Conservation (phyloP, 2,329 filamentous ascomycete species). For the Aphanocladium album region DNA sequence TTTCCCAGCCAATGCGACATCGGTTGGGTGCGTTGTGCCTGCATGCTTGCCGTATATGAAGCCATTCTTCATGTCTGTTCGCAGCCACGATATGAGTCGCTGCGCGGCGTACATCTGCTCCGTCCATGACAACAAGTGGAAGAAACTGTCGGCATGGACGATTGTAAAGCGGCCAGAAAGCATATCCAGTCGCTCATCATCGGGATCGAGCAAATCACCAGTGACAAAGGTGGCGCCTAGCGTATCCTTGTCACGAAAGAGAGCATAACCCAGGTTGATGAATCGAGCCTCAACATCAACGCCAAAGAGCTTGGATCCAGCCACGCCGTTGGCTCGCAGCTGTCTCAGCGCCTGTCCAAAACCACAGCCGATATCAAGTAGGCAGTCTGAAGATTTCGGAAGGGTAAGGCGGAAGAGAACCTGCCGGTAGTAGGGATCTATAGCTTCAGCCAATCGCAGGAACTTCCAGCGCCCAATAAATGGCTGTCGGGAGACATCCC, state of each 20-base stretch:
- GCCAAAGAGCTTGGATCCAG: conserved; percentile 43
- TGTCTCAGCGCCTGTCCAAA: conserved; percentile 47
- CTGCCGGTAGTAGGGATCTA: conserved; percentile 38
- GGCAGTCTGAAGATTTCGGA: conserved; percentile 32
- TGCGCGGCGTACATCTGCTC: conserved; percentile 41
- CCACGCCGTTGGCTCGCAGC: conserved; percentile 45
- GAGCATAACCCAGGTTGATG: conserved; percentile 55
- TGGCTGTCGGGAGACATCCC: conserved; percentile 39
- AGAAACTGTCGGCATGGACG: conserved; percentile 45
- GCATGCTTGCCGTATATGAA: conserved; percentile 50
- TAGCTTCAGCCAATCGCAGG: conserved; percentile 35
- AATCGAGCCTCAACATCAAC: conserved; percentile 46
- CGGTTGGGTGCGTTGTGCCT: conserved; percentile 28
- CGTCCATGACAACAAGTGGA: conserved; percentile 44
- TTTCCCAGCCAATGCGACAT: conserved; percentile 18
- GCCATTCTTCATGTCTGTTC: conserved; percentile 37
- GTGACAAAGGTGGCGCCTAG: conserved; percentile 44
- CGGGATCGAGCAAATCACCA: conserved; percentile 44
- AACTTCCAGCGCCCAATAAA: conserved; percentile 48
- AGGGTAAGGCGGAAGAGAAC: conserved; percentile 38
- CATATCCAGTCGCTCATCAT: conserved; percentile 28
- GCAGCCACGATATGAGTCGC: conserved; percentile 41
- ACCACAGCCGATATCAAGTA: conserved; percentile 48
- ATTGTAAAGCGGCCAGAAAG: conserved; percentile 40
- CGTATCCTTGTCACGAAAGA: conserved; percentile 54